Evolutionary conservation across 257 asterid species (phyloP).

Genomic region (Nicotiana sylvestris): DNA sequence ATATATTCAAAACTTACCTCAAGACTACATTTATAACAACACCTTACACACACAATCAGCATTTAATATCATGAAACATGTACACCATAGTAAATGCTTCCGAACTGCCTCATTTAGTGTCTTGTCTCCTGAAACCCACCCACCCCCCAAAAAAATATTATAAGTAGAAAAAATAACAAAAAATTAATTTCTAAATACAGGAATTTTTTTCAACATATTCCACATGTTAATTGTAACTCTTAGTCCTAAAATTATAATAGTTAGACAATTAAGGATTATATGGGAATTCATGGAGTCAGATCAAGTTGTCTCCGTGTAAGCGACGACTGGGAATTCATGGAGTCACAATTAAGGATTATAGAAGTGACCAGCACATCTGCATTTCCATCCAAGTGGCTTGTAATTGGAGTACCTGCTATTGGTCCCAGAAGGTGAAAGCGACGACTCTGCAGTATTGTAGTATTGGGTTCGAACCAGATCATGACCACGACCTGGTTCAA

Average conservation of each 20-base stretch:
- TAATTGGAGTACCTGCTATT: slow-evolving; percentile 92
- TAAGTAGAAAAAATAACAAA: neutral
- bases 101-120: neutral
- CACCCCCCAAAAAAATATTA: neutral
- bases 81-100: neutral
- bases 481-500: slow-evolving; percentile 6
- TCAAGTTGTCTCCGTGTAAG: too few species aligned
- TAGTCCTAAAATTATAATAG: neutral
- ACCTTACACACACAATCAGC: neutral
- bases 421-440: slow-evolving; percentile 22
- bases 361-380: slow-evolving; percentile 82
- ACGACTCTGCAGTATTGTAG: neutral
- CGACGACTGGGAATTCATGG: too few species aligned
- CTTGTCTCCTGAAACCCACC: neutral
- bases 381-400: slow-evolving; percentile 99
- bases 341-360: slow-evolving; percentile 51
- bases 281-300: too few species aligned
- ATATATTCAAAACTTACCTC: neutral
- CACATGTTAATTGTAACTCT: neutral
- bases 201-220: neutral
- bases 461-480: slow-evolving; percentile 15
- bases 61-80: neutral
- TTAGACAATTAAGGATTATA: neutral
- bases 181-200: neutral
- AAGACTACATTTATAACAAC: neutral